A percentile compares a stretch with the other conserved stretches of the same genome.
Conservation (phyloP, 495 filamentous ascomycete genomes). For the Apiosordaria backusii region DNA sequence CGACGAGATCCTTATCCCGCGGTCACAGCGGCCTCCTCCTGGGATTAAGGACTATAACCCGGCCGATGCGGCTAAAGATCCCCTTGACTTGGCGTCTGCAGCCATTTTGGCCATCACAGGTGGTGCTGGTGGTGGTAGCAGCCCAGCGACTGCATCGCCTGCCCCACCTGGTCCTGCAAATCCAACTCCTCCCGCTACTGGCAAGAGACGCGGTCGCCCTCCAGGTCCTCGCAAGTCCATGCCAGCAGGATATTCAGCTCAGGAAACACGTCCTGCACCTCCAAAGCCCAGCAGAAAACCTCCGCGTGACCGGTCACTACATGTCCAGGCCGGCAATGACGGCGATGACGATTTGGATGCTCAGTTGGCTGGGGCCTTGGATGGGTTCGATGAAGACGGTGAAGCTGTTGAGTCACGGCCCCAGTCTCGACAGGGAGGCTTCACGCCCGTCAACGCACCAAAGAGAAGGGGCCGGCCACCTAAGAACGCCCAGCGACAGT, state of each 20-base stretch:
- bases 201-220: constrained; percentile 30
- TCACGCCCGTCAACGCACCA: constrained; percentile 4
- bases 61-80: constrained; percentile 26
- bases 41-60: constrained; percentile 19
- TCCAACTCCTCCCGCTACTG: not conserved
- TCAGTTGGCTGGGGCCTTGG: constrained; percentile 25
- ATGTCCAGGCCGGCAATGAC: not conserved
- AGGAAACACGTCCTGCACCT: not conserved
- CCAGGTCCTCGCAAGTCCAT: constrained; percentile 14
- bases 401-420: constrained; percentile 18
- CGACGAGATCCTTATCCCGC: constrained; percentile 34
- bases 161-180: not conserved
- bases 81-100: constrained; percentile 40
- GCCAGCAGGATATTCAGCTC: not conserved
- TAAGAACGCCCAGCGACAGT: constrained; percentile 9
- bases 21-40: constrained; percentile 20
- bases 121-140: not conserved
- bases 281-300: constrained; percentile 16
- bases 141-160: not conserved
- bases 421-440: not conserved
- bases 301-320: constrained; percentile 16
- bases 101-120: constrained; percentile 24
- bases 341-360: constrained; percentile 24
- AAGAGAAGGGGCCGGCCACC: constrained; percentile 31
- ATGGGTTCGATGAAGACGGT: constrained; percentile 30